Percentiles rank a stretch among this genome's conserved stretches.
Conservation (phyloP, 805 yeast genomes). For the Pichia scutulata region DNA sequence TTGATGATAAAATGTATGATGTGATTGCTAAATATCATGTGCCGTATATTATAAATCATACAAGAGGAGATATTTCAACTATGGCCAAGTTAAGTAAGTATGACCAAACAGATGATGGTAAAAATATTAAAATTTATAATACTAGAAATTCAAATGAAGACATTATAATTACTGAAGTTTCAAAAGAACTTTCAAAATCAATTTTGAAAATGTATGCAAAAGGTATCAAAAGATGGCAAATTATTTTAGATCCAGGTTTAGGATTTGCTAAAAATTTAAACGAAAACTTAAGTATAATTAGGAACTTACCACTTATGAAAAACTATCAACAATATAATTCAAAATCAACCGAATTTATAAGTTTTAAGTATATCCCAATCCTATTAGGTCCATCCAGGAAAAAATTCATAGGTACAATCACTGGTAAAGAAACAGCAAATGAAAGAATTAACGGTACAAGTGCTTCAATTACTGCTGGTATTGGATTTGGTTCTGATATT, state of each 20-base stretch:
- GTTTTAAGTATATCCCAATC: slow-evolving; percentile 53
- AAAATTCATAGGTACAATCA: slow-evolving; percentile 70
- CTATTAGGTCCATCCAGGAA: slow-evolving; percentile 87
- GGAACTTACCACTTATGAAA: slow-evolving; percentile 40
- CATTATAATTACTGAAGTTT: slow-evolving; percentile 44
- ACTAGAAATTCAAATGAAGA: slow-evolving; percentile 7
- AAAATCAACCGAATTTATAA: slow-evolving; percentile 25
- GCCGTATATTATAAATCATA: slow-evolving; percentile 77
- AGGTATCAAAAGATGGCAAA: slow-evolving; percentile 85
- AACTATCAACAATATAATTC: slow-evolving; percentile 30
- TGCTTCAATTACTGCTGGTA: slow-evolving; percentile 64
- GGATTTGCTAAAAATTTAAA: slow-evolving; percentile 85
- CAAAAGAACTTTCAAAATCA: slow-evolving; percentile 54
- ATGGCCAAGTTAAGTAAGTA: slow-evolving; percentile 62
- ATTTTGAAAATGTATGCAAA: slow-evolving; percentile 46
- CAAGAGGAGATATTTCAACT: slow-evolving; percentile 71
- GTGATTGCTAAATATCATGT: slow-evolving; percentile 65
- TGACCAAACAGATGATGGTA: slow-evolving; percentile 25
- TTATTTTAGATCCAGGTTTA: slow-evolving; percentile 88
- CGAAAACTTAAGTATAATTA: slow-evolving; percentile 64
- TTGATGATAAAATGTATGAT: slow-evolving; percentile 57
- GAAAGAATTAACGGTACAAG: slow-evolving; percentile 73
- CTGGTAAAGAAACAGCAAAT: slow-evolving; percentile 46
- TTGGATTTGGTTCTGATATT: slow-evolving; percentile 68
- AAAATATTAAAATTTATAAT: slow-evolving; percentile 11